phyloP scores from a whole-genome alignment of 805 yeast species.

The Candida cerambycidarum region DNA sequence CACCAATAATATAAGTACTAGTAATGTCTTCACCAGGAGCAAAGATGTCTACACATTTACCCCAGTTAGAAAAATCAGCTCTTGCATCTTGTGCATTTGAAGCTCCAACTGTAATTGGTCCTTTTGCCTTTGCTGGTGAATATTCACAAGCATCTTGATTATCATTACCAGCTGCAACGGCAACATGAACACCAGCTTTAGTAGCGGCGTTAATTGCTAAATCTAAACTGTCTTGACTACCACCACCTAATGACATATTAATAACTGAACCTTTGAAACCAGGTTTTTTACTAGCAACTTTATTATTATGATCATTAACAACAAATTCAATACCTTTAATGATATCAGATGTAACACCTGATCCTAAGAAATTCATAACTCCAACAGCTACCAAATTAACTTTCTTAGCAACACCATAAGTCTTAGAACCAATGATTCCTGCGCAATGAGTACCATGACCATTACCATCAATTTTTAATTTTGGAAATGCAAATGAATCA shows the following conservation, averaged over 20 bases:
- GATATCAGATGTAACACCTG: conserved; percentile 42
- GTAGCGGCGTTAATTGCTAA: conserved; percentile 60
- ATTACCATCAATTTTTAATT: conserved; percentile 52
- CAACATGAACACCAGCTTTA: conserved; percentile 55
- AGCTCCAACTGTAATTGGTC: conserved; percentile 55
- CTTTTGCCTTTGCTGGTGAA: conserved; percentile 62
- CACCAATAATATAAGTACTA: conserved; percentile 57
- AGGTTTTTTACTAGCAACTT: conserved; percentile 24
- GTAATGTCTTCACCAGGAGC: conserved; percentile 58
- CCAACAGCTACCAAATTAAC: conserved; percentile 42
- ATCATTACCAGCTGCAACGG: conserved; percentile 66
- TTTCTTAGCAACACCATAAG: conserved; percentile 79
- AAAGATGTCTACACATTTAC: conserved; percentile 52
- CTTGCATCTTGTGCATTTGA: conserved; percentile 44
- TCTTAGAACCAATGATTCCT: conserved; percentile 76
- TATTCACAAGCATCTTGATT: conserved; percentile 57
- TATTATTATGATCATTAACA: conserved; percentile 34
- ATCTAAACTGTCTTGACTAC: conserved; percentile 55
- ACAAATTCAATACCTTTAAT: conserved; percentile 43
- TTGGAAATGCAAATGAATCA: conserved; percentile 36
- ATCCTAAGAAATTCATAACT: conserved; percentile 40
- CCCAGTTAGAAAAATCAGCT: conserved; percentile 56
- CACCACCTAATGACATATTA: conserved; percentile 64
- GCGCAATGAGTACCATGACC: conserved; percentile 97
- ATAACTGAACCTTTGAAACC: conserved; percentile 62